Evolutionary conservation across 768 basidiomycete genomes (phyloP).

Genomic region (Russula brevipes): DNA sequence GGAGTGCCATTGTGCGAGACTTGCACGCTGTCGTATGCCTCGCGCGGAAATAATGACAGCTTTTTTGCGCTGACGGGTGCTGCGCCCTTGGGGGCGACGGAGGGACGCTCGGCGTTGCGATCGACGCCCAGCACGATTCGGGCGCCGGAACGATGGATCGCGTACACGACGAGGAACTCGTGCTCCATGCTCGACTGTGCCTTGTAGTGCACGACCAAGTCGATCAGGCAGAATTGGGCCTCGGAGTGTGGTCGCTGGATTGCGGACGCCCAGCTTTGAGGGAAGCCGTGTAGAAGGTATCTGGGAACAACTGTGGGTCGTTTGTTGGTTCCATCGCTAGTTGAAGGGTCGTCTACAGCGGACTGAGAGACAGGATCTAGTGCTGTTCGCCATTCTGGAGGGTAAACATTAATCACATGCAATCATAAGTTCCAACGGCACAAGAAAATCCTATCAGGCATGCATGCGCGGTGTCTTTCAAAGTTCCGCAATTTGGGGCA

Average conservation of each 20-base stretch:
- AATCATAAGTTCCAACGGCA: too few species aligned
- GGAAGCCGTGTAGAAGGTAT: slow-evolving; percentile 6
- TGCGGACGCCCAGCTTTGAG: slow-evolving; percentile 19
- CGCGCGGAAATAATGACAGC: neutral
- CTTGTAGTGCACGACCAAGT: slow-evolving; percentile 18
- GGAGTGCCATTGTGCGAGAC: slow-evolving; percentile 22
- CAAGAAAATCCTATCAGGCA: too few species aligned
- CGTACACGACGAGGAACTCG: slow-evolving; percentile 23
- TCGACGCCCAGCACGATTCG: slow-evolving; percentile 22
- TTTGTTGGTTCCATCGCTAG: too few species aligned
- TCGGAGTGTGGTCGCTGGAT: slow-evolving; percentile 7
- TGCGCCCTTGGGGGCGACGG: neutral
- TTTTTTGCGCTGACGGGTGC: neutral
- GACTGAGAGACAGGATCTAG: too few species aligned
- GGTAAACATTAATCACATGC: too few species aligned
- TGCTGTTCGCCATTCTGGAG: too few species aligned
- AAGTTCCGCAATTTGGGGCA: too few species aligned
- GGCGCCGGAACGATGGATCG: slow-evolving; percentile 10
- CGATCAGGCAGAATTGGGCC: slow-evolving; percentile 10
- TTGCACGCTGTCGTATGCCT: slow-evolving; percentile 23
- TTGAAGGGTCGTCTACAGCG: too few species aligned
- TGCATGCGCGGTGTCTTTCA: too few species aligned
- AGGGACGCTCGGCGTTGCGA: slow-evolving; percentile 16
- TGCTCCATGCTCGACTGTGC: slow-evolving; percentile 23
- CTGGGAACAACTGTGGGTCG: too few species aligned